phyloP scores from a whole-genome alignment of 148 eudicot genomes.

The Nepenthes mirabilis region DNA sequence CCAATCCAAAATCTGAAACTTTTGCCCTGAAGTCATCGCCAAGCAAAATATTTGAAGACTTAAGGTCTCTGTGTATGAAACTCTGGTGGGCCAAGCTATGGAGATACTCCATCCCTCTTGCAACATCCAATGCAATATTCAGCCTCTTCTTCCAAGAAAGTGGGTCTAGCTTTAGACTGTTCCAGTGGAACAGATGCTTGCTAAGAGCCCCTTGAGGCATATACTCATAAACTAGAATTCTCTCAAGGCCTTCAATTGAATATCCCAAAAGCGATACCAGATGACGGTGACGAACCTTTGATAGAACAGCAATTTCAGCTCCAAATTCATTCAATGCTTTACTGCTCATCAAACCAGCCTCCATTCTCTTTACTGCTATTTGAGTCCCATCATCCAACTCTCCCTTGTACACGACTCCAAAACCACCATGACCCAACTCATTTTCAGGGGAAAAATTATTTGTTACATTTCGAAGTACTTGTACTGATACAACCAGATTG shows the following conservation, averaged over 20 bases:
- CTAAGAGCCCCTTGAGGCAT: conserved; percentile 99
- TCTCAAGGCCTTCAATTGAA: conserved; percentile 62
- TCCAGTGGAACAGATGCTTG: conserved; percentile 90
- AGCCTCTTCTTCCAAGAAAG: conserved; percentile 89
- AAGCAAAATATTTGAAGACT: conserved; percentile 83
- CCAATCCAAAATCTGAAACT: conserved; percentile 91
- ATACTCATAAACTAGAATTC: conserved; percentile 83
- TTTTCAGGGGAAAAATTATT: conserved; percentile 77
- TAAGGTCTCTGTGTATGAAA: conserved; percentile 93
- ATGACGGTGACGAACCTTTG: conserved; percentile 92
- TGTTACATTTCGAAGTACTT: conserved; percentile 83
- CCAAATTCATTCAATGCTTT: conserved; percentile 81
- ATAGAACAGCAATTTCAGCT: conserved; percentile 85
- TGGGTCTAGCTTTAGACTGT: conserved; percentile 62
- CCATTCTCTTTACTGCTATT: conserved; percentile 97
- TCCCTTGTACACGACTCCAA: conserved; percentile 96
- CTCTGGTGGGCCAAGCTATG: conserved; percentile 84
- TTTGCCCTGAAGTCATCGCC: conserved; percentile 94
- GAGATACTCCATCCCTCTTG: conserved; percentile 92
- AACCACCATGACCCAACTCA: conserved; percentile 95
- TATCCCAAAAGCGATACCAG: conserved; percentile 89
- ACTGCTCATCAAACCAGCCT: conserved; percentile 60
- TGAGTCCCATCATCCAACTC: conserved; percentile 88
- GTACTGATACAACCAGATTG: conserved; percentile 80
- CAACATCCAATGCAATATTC: conserved; percentile 96